Base-by-base conservation (phyloP, 2,329 filamentous ascomycete genomes). In the Hymenoscyphus linearis region DNA sequence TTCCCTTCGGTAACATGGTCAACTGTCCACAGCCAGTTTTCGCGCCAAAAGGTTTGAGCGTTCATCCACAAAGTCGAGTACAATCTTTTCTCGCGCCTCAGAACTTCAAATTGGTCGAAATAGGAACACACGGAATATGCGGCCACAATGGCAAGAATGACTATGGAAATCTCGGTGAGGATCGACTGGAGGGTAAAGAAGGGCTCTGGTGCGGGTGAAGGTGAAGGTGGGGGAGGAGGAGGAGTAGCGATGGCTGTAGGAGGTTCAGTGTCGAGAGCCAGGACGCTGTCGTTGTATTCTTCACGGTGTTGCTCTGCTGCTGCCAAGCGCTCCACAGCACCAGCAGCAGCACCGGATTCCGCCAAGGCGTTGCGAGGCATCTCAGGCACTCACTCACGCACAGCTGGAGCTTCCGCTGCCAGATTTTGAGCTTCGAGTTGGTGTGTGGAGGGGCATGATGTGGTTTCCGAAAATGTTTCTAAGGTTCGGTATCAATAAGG, bases 1-100 rank as follows among this genome's bases (percentile, higher is more conserved):
- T 72, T 67, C 54, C 62, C 59, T 27, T 69, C 68, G 44, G 65
- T 69, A 66, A 68, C 72, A 74, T 74, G 68, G 62, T 68, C 66
- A 65, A 69, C 64, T 57, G 70, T 57, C 72, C 70, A 72, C 64
- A 68, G 69, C 63, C 70, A 62, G 64, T 70, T 64, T 65, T 68
- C 67, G 63, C 60, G 50, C 64, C 69, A 73, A 60, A 68, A 70
- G 31, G 67, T 68, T 64, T 67, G 57, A 64, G 71, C 70, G 66
- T 73, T 73, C 72, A 74, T 74, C 65, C 71, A 70, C 58, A 53
- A 59, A 47, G 40, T 47, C 40, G 40, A 22, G n/a, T 47, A 47
- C 40, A 47, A 47, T 47, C 14, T 47, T 16, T 47, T 47, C 18
- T 47, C 40, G 40, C 40, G 40, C 18, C 40, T 16, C 10, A 47